phyloP scores from a whole-genome alignment of 1,284 basidiomycete species.

The Ceratobasidium sp. region DNA sequence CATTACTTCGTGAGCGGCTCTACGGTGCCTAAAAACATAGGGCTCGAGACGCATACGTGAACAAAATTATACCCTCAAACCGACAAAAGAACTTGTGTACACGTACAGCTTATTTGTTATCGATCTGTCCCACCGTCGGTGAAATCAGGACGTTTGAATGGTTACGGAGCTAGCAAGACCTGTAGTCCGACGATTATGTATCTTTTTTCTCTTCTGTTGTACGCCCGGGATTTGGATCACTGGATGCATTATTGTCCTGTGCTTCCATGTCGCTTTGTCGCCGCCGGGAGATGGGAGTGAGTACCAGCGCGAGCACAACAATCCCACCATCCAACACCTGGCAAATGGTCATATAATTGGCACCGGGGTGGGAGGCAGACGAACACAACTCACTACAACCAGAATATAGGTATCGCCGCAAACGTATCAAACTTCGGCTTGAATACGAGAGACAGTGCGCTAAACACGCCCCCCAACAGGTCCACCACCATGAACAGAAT shows the following conservation, averaged over 20 bases:
- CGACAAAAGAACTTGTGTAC: too few species aligned
- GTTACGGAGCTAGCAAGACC: too few species aligned
- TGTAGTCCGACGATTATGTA: too few species aligned
- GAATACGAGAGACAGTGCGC: constrained; percentile 77
- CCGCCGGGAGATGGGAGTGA: constrained; percentile 67
- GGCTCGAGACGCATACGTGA: too few species aligned
- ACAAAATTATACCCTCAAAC: too few species aligned
- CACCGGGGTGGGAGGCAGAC: neutral
- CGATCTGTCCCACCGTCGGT: too few species aligned
- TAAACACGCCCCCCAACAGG: constrained; percentile 79
- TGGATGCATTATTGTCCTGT: neutral
- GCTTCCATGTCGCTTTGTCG: constrained; percentile 47
- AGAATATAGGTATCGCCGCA: constrained; percentile 74
- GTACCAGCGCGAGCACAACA: constrained; percentile 69
- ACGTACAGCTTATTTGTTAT: too few species aligned
- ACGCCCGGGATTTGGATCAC: neutral
- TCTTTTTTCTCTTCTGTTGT: neutral
- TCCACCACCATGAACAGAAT: constrained; percentile 79
- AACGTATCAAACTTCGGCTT: constrained; percentile 75
- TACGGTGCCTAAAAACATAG: too few species aligned
- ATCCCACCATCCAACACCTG: constrained; percentile 73
- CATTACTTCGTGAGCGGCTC: too few species aligned
- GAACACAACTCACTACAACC: constrained; percentile 65
- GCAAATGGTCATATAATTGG: neutral
- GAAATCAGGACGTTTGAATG: too few species aligned